Percentiles rank a stretch among this genome's conserved stretches.
Evolutionary conservation across 208 protist species (phyloP).

Genomic region (Acanthamoeba royreba): DNA sequence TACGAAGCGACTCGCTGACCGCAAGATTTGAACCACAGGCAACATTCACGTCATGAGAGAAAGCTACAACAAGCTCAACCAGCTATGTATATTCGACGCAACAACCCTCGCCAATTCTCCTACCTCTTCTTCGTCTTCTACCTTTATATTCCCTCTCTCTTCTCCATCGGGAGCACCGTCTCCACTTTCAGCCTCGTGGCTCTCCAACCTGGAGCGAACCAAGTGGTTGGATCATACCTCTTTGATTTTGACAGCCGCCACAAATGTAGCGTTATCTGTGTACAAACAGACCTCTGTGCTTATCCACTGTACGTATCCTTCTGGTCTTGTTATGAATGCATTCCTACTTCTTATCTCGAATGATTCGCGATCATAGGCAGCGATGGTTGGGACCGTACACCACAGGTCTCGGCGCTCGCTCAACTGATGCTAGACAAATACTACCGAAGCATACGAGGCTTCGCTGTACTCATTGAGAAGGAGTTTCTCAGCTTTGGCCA

Average conservation of each 20-base stretch:
- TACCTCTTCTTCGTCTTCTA: not conserved
- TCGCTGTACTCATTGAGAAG: constrained; percentile 85
- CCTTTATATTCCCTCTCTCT: not conserved
- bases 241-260: not conserved
- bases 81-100: not conserved
- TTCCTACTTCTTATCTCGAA: not conserved
- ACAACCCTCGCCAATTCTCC: not conserved
- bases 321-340: not conserved
- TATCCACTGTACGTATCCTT: constrained; percentile 12
- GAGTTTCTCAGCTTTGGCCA: constrained; percentile 87
- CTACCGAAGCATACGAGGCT: constrained; percentile 86
- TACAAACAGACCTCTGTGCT: constrained; percentile 20
- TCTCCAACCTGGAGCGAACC: constrained; percentile 19
- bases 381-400: constrained; percentile 88
- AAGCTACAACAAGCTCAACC: constrained; percentile 18
- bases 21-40: not conserved
- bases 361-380: not conserved
- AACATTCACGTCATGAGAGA: constrained; percentile 47
- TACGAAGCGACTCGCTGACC: not conserved
- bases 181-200: not conserved
- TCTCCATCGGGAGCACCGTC: not conserved
- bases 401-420: constrained; percentile 82
- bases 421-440: constrained; percentile 87
- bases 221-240: constrained; percentile 8
- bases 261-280: not conserved